These are phyloP conservation scores for Fusarium sp. DNA, from an alignment of 2,329 filamentous ascomycete genomes.

Conservation along the genomic window DNA sequence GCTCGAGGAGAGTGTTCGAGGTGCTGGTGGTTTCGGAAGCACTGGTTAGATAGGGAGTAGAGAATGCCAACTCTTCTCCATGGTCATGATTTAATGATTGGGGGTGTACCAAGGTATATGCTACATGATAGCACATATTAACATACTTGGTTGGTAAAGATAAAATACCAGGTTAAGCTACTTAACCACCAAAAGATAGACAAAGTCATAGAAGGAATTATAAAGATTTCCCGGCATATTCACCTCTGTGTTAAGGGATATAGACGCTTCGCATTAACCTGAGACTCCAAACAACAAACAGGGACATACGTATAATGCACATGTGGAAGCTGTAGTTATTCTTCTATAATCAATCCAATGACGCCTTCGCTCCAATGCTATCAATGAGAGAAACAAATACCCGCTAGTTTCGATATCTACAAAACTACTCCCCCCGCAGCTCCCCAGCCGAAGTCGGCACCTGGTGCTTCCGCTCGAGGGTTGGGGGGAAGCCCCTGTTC, in stretches of 20 bases:
- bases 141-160: background rate
- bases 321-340: background rate
- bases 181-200: background rate
- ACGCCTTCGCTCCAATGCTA: constrained; percentile 47
- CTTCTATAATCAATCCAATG: constrained; percentile 40
- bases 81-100: constrained; percentile 29
- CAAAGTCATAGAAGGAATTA: background rate
- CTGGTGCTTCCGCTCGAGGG: constrained; percentile 39
- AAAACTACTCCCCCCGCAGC: constrained; percentile 52
- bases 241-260: background rate
- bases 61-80: constrained; percentile 2
- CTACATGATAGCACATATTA: background rate
- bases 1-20: constrained; percentile 89
- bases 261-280: background rate
- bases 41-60: constrained; percentile 65
- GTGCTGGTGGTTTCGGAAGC: constrained; percentile 91
- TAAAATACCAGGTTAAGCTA: background rate
- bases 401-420: constrained; percentile 34
- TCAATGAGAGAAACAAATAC: constrained; percentile 37
- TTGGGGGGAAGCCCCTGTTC: constrained; percentile 48
- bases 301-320: background rate
- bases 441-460: constrained; percentile 52
- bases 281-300: background rate
- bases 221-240: background rate
- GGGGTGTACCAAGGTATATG: background rate